phyloP scores from a whole-genome alignment of 2,329 filamentous ascomycete genomes.

The Graphilbum fragrans region DNA sequence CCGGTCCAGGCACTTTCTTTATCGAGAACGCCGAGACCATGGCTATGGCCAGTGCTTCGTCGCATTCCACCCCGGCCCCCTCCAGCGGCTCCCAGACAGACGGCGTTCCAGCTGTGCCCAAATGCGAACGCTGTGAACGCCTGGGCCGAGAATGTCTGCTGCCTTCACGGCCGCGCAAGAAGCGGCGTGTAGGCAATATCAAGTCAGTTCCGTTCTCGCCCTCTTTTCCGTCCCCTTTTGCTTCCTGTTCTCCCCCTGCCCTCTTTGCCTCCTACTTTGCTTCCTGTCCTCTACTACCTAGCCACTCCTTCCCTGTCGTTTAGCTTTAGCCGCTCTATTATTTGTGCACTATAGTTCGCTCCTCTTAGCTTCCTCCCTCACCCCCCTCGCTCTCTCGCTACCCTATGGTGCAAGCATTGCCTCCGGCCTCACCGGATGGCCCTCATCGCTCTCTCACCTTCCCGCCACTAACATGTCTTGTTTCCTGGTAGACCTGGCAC shows the following conservation, averaged over 20 bases:
- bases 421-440: too few relatives aligned
- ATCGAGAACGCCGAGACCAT: neutral
- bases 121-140: constrained; percentile 11
- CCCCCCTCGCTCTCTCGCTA: too few relatives aligned
- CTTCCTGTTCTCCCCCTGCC: neutral
- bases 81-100: neutral
- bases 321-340: too few relatives aligned
- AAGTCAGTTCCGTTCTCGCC: constrained; percentile 3
- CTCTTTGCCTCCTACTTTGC: neutral
- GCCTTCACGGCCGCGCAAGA: constrained; percentile 10
- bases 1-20: neutral
- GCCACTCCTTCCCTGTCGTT: too few relatives aligned
- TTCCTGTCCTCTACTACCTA: too few relatives aligned
- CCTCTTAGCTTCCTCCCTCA: too few relatives aligned
- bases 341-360: too few relatives aligned
- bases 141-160: constrained; percentile 10
- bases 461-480: too few relatives aligned
- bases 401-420: too few relatives aligned
- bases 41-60: neutral
- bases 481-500: neutral
- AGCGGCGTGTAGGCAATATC: constrained; percentile 8
- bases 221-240: neutral
- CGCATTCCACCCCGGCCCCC: neutral
- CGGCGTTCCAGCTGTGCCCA: constrained; percentile 7
- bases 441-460: too few relatives aligned